Evolutionary conservation across 331 rosid species (phyloP), one percentile per base, ranked within the genome.

Genomic region (Acacia concinna): DNA sequence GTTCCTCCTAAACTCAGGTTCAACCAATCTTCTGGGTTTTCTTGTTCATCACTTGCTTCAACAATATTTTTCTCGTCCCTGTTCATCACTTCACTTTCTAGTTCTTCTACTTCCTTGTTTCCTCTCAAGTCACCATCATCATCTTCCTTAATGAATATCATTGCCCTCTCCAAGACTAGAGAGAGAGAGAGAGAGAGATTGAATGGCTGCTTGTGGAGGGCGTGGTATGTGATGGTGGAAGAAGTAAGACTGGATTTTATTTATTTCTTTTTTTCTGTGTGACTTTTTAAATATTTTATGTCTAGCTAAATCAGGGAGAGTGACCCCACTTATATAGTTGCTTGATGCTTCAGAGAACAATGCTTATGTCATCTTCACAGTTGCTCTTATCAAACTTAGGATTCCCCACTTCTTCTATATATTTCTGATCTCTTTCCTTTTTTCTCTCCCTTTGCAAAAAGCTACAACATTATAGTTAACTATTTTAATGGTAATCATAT

Each of bases 391-490:
- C 83, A 90, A 80, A 90, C 86, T 87, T 81, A 67, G 89, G 96
- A 95, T 94, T 94, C 98, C 92, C 96, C 97, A 92, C 93, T 91
- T 83, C 38, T 87, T 85, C 84, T 86, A 84, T 86, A 84, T 86
- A 71, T 82, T 78, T 44, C 49, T 76, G 38, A 76, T 49, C 82
- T 15, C 13, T 69, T 84, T 35, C 77, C 79, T 59, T 79, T 83
- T 78, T 54, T 84, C 67, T 84, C 60, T 83, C 81, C 84, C 75
- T 83, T 79, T 64, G 78, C 47, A 64, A 73, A 73, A 81, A 76
- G 23, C 81, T 59, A 81, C 57, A 81, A 47, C 79, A 78, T 87
- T 73, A 46, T 15, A 63, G 15, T 81, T 67, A 84, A 78, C 79
- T 71, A 79, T 78, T 71, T 83, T 70, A 73, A 76, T 87, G 87